Conservation (phyloP, 768 basidiomycete genomes). For the Fomitopsis pulvina region DNA sequence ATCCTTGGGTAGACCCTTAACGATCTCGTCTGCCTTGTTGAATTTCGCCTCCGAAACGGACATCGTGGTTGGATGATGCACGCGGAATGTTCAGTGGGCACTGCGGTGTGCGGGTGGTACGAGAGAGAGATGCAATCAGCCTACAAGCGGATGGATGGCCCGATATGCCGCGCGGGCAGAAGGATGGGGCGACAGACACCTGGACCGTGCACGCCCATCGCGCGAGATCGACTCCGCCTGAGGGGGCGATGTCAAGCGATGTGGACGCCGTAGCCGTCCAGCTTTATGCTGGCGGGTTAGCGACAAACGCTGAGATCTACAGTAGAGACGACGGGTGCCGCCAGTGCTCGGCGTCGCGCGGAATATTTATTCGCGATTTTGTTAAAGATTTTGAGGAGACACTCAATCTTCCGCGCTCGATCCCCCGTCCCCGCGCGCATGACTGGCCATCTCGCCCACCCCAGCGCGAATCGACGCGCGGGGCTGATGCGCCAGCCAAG, state of each 20-base stretch:
- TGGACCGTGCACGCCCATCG: neutral
- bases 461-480: neutral
- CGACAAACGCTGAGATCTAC: neutral
- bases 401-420: slow-evolving; percentile 4
- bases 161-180: neutral
- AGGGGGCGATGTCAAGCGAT: neutral
- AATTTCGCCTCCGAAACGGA: slow-evolving; percentile 48
- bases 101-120: neutral
- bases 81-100: neutral
- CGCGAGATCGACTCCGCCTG: neutral
- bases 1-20: slow-evolving; percentile 64
- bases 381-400: no score
- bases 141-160: neutral
- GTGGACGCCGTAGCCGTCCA: neutral
- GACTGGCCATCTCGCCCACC: neutral
- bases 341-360: neutral
- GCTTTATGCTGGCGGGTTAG: neutral
- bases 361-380: neutral
- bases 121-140: neutral
- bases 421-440: neutral
- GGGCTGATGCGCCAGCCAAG: neutral
- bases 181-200: neutral
- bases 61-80: neutral
- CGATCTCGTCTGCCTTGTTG: slow-evolving; percentile 65
- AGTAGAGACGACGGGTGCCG: neutral